Evolutionary conservation across 257 asterid genomes (phyloP).

Genomic region (Nicotiana paniculata): DNA sequence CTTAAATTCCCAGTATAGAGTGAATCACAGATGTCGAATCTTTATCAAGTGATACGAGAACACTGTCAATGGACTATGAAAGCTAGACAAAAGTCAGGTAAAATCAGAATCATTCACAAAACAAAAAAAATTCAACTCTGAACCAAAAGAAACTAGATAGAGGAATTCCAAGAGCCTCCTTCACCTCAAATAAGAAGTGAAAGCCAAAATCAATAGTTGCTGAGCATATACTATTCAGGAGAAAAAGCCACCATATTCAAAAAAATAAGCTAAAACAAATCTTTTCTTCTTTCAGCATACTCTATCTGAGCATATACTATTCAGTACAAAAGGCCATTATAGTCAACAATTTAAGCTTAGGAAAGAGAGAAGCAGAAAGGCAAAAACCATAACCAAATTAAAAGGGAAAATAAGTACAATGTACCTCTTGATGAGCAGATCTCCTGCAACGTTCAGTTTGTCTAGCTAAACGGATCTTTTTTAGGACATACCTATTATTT

Average conservation of each 20-base stretch:
- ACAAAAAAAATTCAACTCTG: background rate
- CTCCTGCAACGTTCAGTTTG: slow-evolving; percentile 98
- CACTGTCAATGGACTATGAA: background rate
- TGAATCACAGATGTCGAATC: background rate
- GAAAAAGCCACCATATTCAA: background rate
- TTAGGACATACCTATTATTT: slow-evolving; percentile 74
- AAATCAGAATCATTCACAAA: background rate
- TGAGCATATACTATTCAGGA: background rate
- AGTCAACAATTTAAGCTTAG: background rate
- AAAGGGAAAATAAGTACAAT: background rate
- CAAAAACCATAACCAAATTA: background rate
- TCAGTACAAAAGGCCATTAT: background rate
- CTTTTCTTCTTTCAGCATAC: background rate
- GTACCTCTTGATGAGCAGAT: slow-evolving; percentile 99
- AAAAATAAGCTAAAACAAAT: background rate
- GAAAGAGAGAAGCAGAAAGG: background rate
- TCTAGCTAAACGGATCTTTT: slow-evolving; percentile 93
- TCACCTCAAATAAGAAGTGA: background rate
- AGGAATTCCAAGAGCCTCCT: background rate
- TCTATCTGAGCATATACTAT: background rate
- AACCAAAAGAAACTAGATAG: background rate
- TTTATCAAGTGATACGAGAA: background rate
- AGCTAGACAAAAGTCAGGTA: background rate
- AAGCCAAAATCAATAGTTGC: background rate
- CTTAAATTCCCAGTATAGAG: background rate